A percentile compares a stretch with the other conserved stretches of the same genome.
phyloP scores from a whole-genome alignment of 371 early-diverging fungal genomes.

The Mucor sp. region DNA sequence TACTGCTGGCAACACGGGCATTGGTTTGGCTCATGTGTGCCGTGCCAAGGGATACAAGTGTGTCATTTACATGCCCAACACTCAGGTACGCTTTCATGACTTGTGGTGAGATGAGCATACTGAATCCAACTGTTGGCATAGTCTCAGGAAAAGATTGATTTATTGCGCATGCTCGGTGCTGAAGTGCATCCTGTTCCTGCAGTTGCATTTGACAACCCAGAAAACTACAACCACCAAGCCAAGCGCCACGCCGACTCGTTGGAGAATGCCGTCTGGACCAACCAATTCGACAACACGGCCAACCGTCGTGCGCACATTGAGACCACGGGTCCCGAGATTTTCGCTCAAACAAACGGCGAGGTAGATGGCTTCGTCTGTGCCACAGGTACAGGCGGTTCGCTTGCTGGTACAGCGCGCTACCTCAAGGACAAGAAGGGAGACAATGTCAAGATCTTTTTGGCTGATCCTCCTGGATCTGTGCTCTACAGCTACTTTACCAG shows the following conservation, averaged over 20 bases:
- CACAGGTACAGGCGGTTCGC: conserved; percentile 93
- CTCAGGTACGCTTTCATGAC: conserved; percentile 71
- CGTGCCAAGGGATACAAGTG: conserved; percentile 94
- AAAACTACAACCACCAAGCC: conserved; percentile 96
- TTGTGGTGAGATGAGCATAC: neutral
- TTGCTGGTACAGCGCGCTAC: conserved; percentile 84
- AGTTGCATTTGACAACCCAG: conserved; percentile 88
- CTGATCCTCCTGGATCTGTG: conserved; percentile 95
- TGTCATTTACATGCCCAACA: conserved; percentile 97
- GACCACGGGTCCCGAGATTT: conserved; percentile 96
- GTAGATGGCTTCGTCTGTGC: conserved; percentile 91
- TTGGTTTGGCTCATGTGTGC: conserved; percentile 95
- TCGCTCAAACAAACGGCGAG: conserved; percentile 78
- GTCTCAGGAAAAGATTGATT: conserved; percentile 93
- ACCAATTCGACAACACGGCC: conserved; percentile 87
- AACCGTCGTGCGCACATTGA: conserved; percentile 92
- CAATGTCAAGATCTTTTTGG: conserved; percentile 77
- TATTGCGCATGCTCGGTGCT: conserved; percentile 90
- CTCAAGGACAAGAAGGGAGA: conserved; percentile 74
- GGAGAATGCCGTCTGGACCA: conserved; percentile 94
- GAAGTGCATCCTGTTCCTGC: conserved; percentile 90
- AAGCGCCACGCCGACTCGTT: conserved; percentile 77
- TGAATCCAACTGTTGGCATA: conserved; percentile 3
- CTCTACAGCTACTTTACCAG: conserved; percentile 79
- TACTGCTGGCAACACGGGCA: conserved; percentile 97